Conservation (phyloP, 129 eudicot species). For the Arctium lappa region DNA sequence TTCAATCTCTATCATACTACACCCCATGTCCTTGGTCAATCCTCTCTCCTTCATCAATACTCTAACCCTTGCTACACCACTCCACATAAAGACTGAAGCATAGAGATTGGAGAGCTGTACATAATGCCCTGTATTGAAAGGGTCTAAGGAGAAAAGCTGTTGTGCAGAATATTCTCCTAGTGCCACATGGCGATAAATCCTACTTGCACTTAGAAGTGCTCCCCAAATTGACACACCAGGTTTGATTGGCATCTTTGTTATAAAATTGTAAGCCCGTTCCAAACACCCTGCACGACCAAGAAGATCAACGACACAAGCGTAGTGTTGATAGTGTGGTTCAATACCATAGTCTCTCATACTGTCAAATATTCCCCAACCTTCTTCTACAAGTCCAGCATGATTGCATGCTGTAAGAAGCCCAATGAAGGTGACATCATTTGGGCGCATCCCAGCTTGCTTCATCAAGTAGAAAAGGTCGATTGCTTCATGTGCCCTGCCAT, state of each 20-base stretch:
- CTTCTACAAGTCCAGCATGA: slow-evolving; percentile 74
- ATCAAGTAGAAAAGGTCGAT: slow-evolving; percentile 55
- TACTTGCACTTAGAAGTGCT: slow-evolving; percentile 72
- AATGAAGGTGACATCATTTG: slow-evolving; percentile 74
- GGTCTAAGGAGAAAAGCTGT: slow-evolving; percentile 60
- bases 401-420: slow-evolving; percentile 81
- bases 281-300: slow-evolving; percentile 83
- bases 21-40: slow-evolving; percentile 62
- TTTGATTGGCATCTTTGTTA: slow-evolving; percentile 53
- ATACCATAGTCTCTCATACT: slow-evolving; percentile 54
- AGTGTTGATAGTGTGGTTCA: slow-evolving; percentile 68
- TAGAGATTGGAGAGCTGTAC: slow-evolving; percentile 87
- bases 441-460: slow-evolving; percentile 44
- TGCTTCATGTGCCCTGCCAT: slow-evolving; percentile 67
- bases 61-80: slow-evolving; percentile 60
- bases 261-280: slow-evolving; percentile 54
- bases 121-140: slow-evolving; percentile 71
- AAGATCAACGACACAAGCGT: slow-evolving; percentile 73
- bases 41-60: slow-evolving; percentile 67
- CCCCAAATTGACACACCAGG: slow-evolving; percentile 83
- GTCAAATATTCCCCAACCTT: slow-evolving; percentile 59
- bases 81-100: slow-evolving; percentile 43
- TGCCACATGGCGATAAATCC: slow-evolving; percentile 61
- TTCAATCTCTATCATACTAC: slow-evolving; percentile 61
- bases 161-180: slow-evolving; percentile 80